These are phyloP conservation scores for Macrocybe sp. DNA, from an alignment of 1,284 basidiomycete genomes.

Conservation along the genomic window DNA sequence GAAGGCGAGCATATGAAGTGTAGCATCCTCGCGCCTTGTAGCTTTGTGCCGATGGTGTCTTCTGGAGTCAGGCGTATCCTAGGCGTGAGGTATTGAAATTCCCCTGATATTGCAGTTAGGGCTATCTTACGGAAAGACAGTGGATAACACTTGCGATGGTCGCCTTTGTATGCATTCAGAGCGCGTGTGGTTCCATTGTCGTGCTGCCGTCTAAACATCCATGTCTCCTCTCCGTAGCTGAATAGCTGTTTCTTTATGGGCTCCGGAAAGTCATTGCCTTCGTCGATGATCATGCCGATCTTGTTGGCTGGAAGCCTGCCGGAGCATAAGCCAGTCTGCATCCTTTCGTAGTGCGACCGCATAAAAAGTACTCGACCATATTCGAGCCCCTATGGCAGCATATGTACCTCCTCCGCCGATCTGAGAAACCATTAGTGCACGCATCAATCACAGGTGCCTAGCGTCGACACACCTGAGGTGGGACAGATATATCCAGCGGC, in stretches of 20 bases:
- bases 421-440: constrained; percentile 32
- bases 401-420: constrained; percentile 91
- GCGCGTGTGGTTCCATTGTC: constrained; percentile 64
- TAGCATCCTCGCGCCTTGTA: constrained; percentile 54
- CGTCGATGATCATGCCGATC: constrained; percentile 83
- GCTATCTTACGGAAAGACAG: background rate
- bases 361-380: constrained; percentile 49
- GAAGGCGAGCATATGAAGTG: constrained; percentile 87
- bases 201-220: constrained; percentile 66
- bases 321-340: background rate
- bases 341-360: constrained; percentile 4
- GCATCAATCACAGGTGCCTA: constrained; percentile 4
- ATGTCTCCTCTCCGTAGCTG: constrained; percentile 72
- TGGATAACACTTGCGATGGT: constrained; percentile 54
- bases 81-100: constrained; percentile 81
- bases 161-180: constrained; percentile 75
- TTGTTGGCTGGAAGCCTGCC: constrained; percentile 56
- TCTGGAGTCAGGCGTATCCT: constrained; percentile 66
- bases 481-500: constrained; percentile 37
- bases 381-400: constrained; percentile 71
- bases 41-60: constrained; percentile 55
- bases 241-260: constrained; percentile 54
- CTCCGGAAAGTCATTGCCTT: constrained; percentile 73
- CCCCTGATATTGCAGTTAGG: constrained; percentile 22
- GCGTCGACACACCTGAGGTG: constrained; percentile 43